phyloP scores from a whole-genome alignment of 371 early-diverging fungal genomes.

The Syncephalastrum racemosum region DNA sequence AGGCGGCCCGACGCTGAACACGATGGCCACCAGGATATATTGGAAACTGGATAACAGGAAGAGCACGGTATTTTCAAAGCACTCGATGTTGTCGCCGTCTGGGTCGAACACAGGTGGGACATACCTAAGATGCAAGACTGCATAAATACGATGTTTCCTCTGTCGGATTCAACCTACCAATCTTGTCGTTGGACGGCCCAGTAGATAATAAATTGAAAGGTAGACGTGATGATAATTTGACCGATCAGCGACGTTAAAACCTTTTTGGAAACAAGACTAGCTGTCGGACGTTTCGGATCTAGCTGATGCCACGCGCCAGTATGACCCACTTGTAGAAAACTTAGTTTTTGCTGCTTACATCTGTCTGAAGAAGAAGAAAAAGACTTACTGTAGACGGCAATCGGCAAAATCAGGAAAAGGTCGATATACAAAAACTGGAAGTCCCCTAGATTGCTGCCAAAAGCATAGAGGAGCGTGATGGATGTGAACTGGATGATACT shows the following conservation, averaged over 20 bases:
- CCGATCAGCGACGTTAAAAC: constrained; percentile 91
- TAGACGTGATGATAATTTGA: constrained; percentile 78
- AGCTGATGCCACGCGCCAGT: constrained; percentile 81
- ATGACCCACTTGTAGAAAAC: constrained; percentile 63
- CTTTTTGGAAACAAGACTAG: constrained; percentile 86
- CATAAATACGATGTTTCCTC: constrained; percentile 1
- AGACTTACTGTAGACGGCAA: constrained; percentile 79
- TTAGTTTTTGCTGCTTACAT: neutral
- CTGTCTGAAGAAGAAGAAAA: neutral
- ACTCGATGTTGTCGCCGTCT: constrained; percentile 67
- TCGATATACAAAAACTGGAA: constrained; percentile 94
- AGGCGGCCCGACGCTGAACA: constrained; percentile 94
- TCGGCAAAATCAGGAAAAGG: constrained; percentile 84
- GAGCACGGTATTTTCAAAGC: constrained; percentile 87
- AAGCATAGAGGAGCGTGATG: constrained; percentile 84
- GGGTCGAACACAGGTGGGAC: constrained; percentile 61
- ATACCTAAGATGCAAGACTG: constrained; percentile 29
- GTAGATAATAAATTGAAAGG: constrained; percentile 78
- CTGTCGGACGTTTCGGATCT: constrained; percentile 84
- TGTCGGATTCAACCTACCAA: constrained; percentile 55
- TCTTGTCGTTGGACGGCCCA: constrained; percentile 67
- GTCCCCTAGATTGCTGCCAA: constrained; percentile 88
- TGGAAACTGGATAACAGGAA: constrained; percentile 90
- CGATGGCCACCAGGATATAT: constrained; percentile 86
- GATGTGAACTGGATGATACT: constrained; percentile 91